phyloP scores from a whole-genome alignment of 805 yeast species.

The Candida bentonensis region DNA sequence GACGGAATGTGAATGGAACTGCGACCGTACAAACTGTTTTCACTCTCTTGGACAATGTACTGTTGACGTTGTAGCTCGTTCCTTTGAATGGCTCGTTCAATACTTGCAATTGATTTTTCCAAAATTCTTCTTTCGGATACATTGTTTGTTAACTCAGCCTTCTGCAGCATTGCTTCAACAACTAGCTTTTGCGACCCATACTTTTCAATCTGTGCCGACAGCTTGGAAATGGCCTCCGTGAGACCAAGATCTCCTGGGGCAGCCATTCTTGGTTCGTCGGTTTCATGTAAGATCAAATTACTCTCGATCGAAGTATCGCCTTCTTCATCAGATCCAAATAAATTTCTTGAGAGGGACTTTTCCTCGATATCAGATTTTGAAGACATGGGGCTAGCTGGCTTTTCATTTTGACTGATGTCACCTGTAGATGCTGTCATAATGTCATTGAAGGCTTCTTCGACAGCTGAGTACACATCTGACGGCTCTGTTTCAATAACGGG shows the following conservation, averaged over 20 bases:
- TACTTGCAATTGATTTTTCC: slow-evolving; percentile 48
- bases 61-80: slow-evolving; percentile 71
- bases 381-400: slow-evolving; percentile 1
- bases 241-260: slow-evolving; percentile 58
- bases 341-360: slow-evolving; percentile 3
- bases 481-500: slow-evolving; percentile 26
- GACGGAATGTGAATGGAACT: slow-evolving; percentile 25
- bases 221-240: slow-evolving; percentile 49
- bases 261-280: slow-evolving; percentile 30
- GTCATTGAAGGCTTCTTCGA: slow-evolving; percentile 52
- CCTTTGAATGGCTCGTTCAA: slow-evolving; percentile 56
- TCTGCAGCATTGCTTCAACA: slow-evolving; percentile 51
- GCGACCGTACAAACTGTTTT: slow-evolving; percentile 53
- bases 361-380: slow-evolving; percentile 5
- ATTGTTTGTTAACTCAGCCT: slow-evolving; percentile 78
- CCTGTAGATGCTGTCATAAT: slow-evolving; percentile 23
- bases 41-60: slow-evolving; percentile 68
- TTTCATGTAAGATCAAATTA: slow-evolving; percentile 1
- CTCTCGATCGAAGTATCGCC: slow-evolving; percentile 4
- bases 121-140: slow-evolving; percentile 53
- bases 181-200: slow-evolving; percentile 49
- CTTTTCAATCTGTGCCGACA: slow-evolving; percentile 43
- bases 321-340: slow-evolving; percentile 14
- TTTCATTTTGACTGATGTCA: slow-evolving; percentile 16
- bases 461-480: slow-evolving; percentile 25